A percentile compares a stretch with the other conserved stretches of the same genome.
phyloP scores from a whole-genome alignment of 108 stramenopile species.

The Nannochloropsis salina region DNA sequence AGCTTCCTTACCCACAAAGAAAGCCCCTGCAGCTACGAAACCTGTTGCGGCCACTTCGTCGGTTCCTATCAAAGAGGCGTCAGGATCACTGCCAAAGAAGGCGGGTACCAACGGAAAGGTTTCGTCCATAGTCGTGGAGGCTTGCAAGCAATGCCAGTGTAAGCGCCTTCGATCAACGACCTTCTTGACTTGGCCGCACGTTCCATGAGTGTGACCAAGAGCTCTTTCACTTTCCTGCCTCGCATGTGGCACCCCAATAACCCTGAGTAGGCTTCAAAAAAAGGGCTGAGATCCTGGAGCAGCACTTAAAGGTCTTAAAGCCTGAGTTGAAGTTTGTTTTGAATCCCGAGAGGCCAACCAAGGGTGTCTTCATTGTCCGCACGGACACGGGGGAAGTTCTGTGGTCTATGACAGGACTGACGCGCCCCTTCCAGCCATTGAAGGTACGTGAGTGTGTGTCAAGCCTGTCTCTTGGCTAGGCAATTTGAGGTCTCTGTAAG shows the following conservation, averaged over 20 bases:
- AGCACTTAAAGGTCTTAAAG: not conserved
- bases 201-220: not conserved
- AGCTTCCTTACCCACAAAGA: not conserved
- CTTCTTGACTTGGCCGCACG: not conserved
- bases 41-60: not conserved
- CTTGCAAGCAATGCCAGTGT: slow-evolving; percentile 20
- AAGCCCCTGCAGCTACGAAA: not conserved
- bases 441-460: not conserved
- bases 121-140: not conserved
- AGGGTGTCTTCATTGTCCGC: slow-evolving; percentile 1
- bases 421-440: not conserved
- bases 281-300: not conserved
- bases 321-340: not conserved
- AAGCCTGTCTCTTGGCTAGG: too few relatives aligned
- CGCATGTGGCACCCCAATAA: not conserved
- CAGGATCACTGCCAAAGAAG: not conserved
- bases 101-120: not conserved
- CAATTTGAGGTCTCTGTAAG: too few relatives aligned
- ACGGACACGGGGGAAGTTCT: not conserved
- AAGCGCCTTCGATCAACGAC: not conserved
- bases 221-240: not conserved
- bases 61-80: not conserved
- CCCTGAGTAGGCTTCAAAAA: not conserved
- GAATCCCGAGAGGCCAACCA: not conserved
- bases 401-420: slow-evolving; percentile 13